Conservation (phyloP, 139 green algal genomes). For the Chlorella sorokiniana region DNA sequence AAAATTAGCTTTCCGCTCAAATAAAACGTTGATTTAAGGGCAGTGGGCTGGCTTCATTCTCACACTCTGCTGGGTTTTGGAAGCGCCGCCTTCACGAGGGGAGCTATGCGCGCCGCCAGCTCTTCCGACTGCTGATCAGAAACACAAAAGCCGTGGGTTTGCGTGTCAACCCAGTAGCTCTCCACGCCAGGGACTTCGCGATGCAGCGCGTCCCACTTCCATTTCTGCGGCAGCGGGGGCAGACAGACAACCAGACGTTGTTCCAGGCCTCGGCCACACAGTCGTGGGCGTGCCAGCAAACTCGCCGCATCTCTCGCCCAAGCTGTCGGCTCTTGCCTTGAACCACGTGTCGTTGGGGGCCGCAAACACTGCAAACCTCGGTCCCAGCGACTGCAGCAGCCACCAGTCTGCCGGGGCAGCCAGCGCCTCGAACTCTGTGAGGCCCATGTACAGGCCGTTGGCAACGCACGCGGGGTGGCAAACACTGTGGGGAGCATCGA, state of each 20-base stretch:
- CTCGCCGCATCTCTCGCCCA: not conserved
- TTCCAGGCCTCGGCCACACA: too few species aligned
- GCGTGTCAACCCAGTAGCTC: constrained; percentile 9
- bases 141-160: constrained; percentile 26
- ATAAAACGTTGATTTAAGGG: too few species aligned
- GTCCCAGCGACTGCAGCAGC: constrained; percentile 16
- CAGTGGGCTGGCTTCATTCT: too few species aligned
- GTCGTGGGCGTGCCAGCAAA: not conserved
- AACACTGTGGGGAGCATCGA: not conserved
- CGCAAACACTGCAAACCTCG: not conserved
- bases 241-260: too few species aligned
- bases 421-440: constrained; percentile 17
- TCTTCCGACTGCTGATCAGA: constrained; percentile 2
- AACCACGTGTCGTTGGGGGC: constrained; percentile 18
- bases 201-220: constrained; percentile 25
- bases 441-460: constrained; percentile 20
- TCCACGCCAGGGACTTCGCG: constrained; percentile 6
- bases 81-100: constrained; percentile 8
- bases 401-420: constrained; percentile 23
- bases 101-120: constrained; percentile 9
- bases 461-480: not conserved
- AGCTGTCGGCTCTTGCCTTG: not conserved
- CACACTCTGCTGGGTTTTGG: not conserved
- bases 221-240: not conserved
- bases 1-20: too few species aligned